Conservation (phyloP, 179 eudicot genomes). For the Silene coronaria region DNA sequence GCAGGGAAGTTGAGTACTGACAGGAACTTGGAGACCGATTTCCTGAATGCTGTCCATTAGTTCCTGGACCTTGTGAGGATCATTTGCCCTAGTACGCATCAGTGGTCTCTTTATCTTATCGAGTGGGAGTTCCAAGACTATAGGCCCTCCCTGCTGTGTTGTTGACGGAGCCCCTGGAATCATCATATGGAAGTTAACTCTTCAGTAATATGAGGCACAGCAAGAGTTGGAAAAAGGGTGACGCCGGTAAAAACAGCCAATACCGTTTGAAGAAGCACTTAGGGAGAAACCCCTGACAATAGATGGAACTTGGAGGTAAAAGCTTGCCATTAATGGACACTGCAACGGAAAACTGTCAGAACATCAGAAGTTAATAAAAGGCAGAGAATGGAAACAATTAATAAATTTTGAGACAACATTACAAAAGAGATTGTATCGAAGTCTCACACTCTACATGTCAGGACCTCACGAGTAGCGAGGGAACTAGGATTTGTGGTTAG, state of each 20-base stretch:
- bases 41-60: slow-evolving; percentile 86
- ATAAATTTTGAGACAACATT: no score
- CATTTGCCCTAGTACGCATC: slow-evolving; percentile 79
- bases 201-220: background rate
- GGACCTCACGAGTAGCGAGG: no score
- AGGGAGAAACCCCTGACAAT: slow-evolving; percentile 36
- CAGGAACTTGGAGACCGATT: slow-evolving; percentile 96
- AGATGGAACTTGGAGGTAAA: slow-evolving; percentile 38
- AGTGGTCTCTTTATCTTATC: slow-evolving; percentile 85
- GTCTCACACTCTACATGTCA: no score
- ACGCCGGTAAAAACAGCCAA: background rate
- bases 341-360: slow-evolving; percentile 11
- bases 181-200: background rate
- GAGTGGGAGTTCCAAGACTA: slow-evolving; percentile 66
- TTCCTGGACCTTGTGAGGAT: slow-evolving; percentile 69
- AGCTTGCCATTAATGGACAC: slow-evolving; percentile 52
- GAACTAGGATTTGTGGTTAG: no score
- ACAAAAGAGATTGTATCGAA: no score
- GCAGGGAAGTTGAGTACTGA: slow-evolving; percentile 26
- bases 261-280: slow-evolving; percentile 73
- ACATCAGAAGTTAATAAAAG: background rate
- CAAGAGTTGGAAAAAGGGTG: slow-evolving; percentile 2
- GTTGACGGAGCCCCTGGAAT: slow-evolving; percentile 53
- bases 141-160: slow-evolving; percentile 63
- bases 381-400: background rate